A percentile compares a stretch with the other conserved stretches of the same genome.
phyloP scores from a whole-genome alignment of 176 grass and related monocot genomes.

The Avena insularis region DNA sequence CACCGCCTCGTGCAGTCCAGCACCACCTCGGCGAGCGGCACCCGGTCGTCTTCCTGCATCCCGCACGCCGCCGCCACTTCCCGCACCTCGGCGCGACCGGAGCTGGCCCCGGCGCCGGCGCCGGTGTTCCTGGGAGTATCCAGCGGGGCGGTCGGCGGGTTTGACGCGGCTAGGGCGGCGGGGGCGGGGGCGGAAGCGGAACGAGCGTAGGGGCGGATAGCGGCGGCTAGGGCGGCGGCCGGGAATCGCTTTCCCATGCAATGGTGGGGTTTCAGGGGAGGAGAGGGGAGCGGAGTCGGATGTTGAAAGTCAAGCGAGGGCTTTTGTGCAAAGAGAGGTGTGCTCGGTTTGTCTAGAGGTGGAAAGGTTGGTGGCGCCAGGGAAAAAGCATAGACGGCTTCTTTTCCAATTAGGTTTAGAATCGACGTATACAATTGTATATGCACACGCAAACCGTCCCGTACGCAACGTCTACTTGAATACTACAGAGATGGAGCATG shows the following conservation, averaged over 20 bases:
- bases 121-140: constrained; percentile 57
- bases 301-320: constrained; percentile 23
- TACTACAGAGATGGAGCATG: no score
- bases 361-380: constrained; percentile 48
- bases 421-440: not conserved
- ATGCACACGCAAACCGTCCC: not conserved
- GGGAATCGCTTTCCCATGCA: constrained; percentile 67
- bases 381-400: not conserved
- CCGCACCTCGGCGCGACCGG: constrained; percentile 38
- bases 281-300: not conserved
- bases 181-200: not conserved
- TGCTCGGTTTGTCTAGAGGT: constrained; percentile 38
- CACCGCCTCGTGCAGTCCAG: constrained; percentile 81
- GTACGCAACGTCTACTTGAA: not conserved
- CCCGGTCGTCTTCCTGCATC: constrained; percentile 46
- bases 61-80: constrained; percentile 56
- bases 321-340: constrained; percentile 41
- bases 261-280: constrained; percentile 39
- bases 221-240: constrained; percentile 48
- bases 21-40: constrained; percentile 78
- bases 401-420: not conserved
- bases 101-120: constrained; percentile 39
- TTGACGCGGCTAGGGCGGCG: constrained; percentile 2
- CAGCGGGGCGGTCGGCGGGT: constrained; percentile 33
- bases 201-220: constrained; percentile 49